Evolutionary conservation across 1,284 basidiomycete species (phyloP).

Genomic region (Papiliotrema terrestris): DNA sequence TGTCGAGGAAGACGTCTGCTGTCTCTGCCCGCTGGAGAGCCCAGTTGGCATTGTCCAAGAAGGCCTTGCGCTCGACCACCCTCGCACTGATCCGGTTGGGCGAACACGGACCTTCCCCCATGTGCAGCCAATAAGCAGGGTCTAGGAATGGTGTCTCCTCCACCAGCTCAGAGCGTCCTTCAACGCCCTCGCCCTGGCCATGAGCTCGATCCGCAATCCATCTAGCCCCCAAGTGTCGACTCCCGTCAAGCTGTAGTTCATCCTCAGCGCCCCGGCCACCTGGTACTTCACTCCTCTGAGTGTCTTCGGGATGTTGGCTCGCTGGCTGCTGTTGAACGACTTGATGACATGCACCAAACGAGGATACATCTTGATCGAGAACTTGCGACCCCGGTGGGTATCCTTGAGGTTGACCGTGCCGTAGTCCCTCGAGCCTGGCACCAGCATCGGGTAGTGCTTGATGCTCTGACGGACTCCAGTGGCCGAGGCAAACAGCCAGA

Average conservation of each 20-base stretch:
- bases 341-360: slow-evolving; percentile 2
- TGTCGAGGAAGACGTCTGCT: slow-evolving; percentile 1
- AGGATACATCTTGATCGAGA: slow-evolving; percentile 2
- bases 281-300: not conserved
- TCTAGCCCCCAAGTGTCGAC: not conserved
- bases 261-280: not conserved
- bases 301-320: not conserved
- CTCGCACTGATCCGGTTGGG: not conserved
- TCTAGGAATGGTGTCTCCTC: not conserved
- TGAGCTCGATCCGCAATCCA: not conserved
- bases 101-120: not conserved
- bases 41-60: slow-evolving; percentile 12
- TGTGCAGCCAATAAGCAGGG: slow-evolving; percentile 4
- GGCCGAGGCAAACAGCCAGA: slow-evolving; percentile 12
- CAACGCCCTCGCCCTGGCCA: not conserved
- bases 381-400: not conserved
- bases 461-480: not conserved
- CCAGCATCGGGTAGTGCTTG: slow-evolving; percentile 2
- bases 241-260: not conserved
- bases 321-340: not conserved
- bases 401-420: slow-evolving; percentile 4
- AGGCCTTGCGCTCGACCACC: slow-evolving; percentile 6
- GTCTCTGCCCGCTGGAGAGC: slow-evolving; percentile 6
- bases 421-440: slow-evolving; percentile 3
- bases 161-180: not conserved